Evolutionary conservation across 2,329 filamentous ascomycete species (phyloP), one percentile per base, ranked within the genome.

Genomic region (Sporothrix inflata): DNA sequence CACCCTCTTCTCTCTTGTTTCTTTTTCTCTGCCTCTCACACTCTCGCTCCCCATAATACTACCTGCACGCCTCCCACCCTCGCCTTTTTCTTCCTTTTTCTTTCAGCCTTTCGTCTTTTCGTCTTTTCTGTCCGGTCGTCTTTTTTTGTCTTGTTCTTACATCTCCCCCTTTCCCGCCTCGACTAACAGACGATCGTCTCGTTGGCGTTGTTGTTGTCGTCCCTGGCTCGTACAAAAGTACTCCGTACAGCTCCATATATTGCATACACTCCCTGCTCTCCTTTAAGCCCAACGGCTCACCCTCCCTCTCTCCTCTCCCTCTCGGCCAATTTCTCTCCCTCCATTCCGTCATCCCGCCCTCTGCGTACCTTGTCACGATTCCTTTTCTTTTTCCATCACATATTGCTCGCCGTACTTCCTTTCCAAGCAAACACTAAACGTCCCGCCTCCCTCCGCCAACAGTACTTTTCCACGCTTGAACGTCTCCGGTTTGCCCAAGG

Each of bases 401-500:
- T 45, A 45, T 45, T 45, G 45, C 30, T 30, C 38, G 27, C 27
- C 65, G 30, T n/a, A 27, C 53, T 51, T 27, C 49, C 65, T 68
- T 71, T 71, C 40, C 60, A 65, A 69, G 63, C n/a, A 27, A 57
- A 66, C 69, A 75, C 74, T 75, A 77, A 78, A 74, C 68, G 30
- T 66, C 53, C 55, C 72, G 24, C 27, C 12, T 61, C 47, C 40
- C 67, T n/a, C 21, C 67, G 73, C 69, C 69, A 73, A 53, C 79
- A 93, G 88, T 93, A 92, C 82, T 93, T 93, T 82, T 92, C 91
- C 42, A 90, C 88, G 8, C 85, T 91, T 74, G 91, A 94, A 81
- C 87, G 91, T 72, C 85, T 92, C 73, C 88, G 89, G 76, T 89
- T 93, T 79, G 87, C 87, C 68, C 88, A 89, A 47, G 77, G 77